Percentiles rank a stretch among this genome's conserved stretches.
These are phyloP conservation scores for Datisca glomerata DNA, from an alignment of 306 rosid species.

Conservation along the genomic window DNA sequence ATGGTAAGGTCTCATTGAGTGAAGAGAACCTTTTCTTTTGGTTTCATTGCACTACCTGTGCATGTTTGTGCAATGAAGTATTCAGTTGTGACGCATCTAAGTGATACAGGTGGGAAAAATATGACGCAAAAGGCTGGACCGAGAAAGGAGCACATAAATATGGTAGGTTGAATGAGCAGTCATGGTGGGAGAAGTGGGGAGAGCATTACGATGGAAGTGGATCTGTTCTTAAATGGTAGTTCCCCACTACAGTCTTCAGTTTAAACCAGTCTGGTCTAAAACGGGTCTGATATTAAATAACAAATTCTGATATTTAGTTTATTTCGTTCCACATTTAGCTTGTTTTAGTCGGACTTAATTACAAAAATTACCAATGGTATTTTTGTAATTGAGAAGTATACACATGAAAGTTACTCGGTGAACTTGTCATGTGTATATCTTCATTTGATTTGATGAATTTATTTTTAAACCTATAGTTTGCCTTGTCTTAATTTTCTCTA, in stretches of 20 bases:
- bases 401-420: no score
- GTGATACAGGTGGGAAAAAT: slow-evolving; percentile 89
- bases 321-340: no score
- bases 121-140: slow-evolving; percentile 96
- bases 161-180: slow-evolving; percentile 92
- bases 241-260: no score
- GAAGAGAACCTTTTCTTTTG: no score
- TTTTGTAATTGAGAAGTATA: no score
- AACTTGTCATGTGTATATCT: no score
- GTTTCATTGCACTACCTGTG: slow-evolving; percentile 1
- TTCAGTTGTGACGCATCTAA: slow-evolving; percentile 9
- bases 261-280: no score
- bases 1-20: slow-evolving; percentile 69
- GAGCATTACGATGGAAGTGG: slow-evolving; percentile 97
- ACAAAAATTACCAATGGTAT: no score
- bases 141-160: slow-evolving; percentile 97
- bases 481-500: not conserved
- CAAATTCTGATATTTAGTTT: no score
- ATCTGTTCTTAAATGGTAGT: slow-evolving; percentile 97
- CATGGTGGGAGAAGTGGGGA: slow-evolving; percentile 99
- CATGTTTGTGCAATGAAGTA: not conserved
- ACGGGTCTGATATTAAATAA: no score
- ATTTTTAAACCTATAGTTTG: not conserved
- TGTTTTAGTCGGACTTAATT: no score
- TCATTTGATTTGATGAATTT: no score